Conservation (phyloP, 768 basidiomycete genomes). For the Hericium rajendrae region DNA sequence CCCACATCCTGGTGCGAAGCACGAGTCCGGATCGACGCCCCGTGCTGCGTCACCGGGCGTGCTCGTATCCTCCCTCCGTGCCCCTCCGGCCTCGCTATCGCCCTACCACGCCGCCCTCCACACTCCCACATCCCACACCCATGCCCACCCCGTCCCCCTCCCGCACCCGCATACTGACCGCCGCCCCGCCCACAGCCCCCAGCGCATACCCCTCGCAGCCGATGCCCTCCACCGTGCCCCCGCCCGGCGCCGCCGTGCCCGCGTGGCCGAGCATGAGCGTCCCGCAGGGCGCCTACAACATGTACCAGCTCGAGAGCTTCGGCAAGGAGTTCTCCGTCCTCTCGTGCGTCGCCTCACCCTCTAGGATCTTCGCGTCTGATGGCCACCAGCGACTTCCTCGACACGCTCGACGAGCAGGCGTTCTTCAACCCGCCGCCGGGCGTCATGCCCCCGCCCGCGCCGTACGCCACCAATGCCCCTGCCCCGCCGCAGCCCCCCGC, state of each 20-base stretch:
- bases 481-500: slow-evolving; percentile 2
- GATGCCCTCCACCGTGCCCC: not conserved
- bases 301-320: slow-evolving; percentile 64
- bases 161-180: not conserved
- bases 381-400: slow-evolving; percentile 68
- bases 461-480: slow-evolving; percentile 15
- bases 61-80: not conserved
- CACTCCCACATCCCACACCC: not conserved
- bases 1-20: not conserved
- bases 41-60: not conserved
- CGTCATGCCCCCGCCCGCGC: slow-evolving; percentile 26
- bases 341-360: slow-evolving; percentile 38
- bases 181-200: not conserved
- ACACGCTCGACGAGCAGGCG: slow-evolving; percentile 76
- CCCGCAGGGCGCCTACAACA: slow-evolving; percentile 33
- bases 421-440: slow-evolving; percentile 59
- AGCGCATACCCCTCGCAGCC: slow-evolving; percentile 11
- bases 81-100: not conserved
- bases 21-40: no score
- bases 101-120: not conserved
- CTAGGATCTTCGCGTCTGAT: not conserved
- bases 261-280: slow-evolving; percentile 45
- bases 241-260: slow-evolving; percentile 27
- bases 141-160: not conserved
- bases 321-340: slow-evolving; percentile 80